Evolutionary conservation across 805 yeast species (phyloP).

Genomic region (Monosporozyma servazzii): DNA sequence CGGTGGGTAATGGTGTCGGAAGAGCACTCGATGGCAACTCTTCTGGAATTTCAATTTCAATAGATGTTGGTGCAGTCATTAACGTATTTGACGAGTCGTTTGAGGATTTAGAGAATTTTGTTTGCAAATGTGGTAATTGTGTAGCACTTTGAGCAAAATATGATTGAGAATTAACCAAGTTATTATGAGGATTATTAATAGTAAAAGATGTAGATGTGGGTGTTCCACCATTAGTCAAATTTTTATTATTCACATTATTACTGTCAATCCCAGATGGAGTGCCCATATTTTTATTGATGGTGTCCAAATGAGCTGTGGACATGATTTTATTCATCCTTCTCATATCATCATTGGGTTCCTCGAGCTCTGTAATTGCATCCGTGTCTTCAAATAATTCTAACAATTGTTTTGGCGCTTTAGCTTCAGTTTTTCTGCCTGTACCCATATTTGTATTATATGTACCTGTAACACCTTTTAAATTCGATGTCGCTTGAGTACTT

Average conservation of each 20-base stretch:
- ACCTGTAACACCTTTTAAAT: slow-evolving; percentile 13
- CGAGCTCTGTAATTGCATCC: slow-evolving; percentile 23
- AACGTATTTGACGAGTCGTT: slow-evolving; percentile 21
- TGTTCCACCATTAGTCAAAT: background rate
- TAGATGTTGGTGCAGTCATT: slow-evolving; percentile 45
- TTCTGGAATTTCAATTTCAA: slow-evolving; percentile 59
- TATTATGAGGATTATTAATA: slow-evolving; percentile 10
- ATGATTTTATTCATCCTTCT: slow-evolving; percentile 12
- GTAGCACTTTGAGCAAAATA: slow-evolving; percentile 25
- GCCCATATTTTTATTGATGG: slow-evolving; percentile 8
- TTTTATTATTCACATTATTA: background rate
- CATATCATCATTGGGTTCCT: slow-evolving; percentile 12
- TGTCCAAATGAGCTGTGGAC: slow-evolving; percentile 11
- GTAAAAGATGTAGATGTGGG: background rate
- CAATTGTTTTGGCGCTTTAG: slow-evolving; percentile 59
- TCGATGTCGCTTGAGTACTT: slow-evolving; percentile 20
- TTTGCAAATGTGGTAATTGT: slow-evolving; percentile 22
- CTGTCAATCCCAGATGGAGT: background rate
- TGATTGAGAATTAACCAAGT: slow-evolving; percentile 8
- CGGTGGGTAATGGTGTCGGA: slow-evolving; percentile 7
- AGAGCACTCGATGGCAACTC: slow-evolving; percentile 26
- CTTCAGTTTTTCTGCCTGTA: slow-evolving; percentile 21
- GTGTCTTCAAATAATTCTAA: slow-evolving; percentile 58
- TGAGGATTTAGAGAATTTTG: slow-evolving; percentile 18
- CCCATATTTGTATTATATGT: slow-evolving; percentile 23